A percentile compares a stretch with the other conserved stretches of the same genome.
Evolutionary conservation across 2,329 filamentous ascomycete genomes (phyloP).

Genomic region (Aspergillus aculeatus): DNA sequence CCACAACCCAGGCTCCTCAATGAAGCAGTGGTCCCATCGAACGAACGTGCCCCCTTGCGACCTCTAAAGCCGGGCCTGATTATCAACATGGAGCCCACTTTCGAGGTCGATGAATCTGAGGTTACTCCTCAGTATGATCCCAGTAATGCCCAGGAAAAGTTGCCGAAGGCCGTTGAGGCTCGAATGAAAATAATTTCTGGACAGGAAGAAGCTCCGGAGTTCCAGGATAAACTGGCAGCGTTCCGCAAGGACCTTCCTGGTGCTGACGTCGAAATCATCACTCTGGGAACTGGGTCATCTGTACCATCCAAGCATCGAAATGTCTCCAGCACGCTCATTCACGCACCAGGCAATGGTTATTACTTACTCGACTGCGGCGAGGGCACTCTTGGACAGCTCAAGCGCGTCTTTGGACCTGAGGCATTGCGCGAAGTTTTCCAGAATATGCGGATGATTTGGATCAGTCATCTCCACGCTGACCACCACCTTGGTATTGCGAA

Average conservation of each 20-base stretch:
- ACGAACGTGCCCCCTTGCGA: slow-evolving; percentile 25
- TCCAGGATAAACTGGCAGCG: slow-evolving; percentile 39
- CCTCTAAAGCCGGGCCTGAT: slow-evolving; percentile 44
- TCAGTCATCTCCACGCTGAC: slow-evolving; percentile 94
- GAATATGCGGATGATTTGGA: slow-evolving; percentile 80
- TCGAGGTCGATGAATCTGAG: slow-evolving; percentile 34
- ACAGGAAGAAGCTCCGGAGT: slow-evolving; percentile 28
- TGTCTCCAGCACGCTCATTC: slow-evolving; percentile 82
- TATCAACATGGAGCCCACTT: slow-evolving; percentile 49
- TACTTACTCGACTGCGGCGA: slow-evolving; percentile 92
- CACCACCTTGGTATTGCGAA: slow-evolving; percentile 85
- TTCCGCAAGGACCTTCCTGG: slow-evolving; percentile 66
- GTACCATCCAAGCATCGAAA: slow-evolving; percentile 92
- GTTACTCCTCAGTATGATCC: slow-evolving; percentile 30
- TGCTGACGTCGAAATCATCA: slow-evolving; percentile 76
- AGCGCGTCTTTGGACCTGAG: slow-evolving; percentile 66
- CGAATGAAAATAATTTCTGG: slow-evolving; percentile 28
- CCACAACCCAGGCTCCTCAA: slow-evolving; percentile 37
- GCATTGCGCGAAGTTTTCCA: slow-evolving; percentile 70
- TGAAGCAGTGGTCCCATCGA: slow-evolving; percentile 14
- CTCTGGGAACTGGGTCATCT: slow-evolving; percentile 88
- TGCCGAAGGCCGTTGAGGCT: slow-evolving; percentile 32
- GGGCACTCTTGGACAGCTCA: slow-evolving; percentile 84
- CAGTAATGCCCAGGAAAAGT: slow-evolving; percentile 17
- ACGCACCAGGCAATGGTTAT: slow-evolving; percentile 80